Base-by-base conservation (phyloP, 208 protist species). In the Leishmania turanica region DNA sequence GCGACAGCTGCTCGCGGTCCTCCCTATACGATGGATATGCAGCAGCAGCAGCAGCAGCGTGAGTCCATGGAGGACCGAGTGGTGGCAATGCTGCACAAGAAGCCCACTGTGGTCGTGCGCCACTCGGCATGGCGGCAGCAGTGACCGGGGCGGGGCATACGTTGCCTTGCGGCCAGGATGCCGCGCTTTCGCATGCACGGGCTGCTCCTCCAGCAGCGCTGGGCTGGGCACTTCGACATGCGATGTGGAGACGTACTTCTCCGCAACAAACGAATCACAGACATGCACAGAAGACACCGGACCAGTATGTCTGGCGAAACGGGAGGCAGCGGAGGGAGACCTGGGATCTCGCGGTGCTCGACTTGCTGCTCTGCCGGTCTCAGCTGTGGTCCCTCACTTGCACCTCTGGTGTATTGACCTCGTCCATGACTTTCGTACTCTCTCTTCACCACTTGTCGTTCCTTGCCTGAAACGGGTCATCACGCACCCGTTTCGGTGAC, bases 21-120 rank as follows among this genome's bases (percentile, higher is more conserved):
- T 47, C 37, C 62, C 17, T 77, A 70, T 42, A 8, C 27, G 49
- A 80, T 75, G 56, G 81, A 80, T 62, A 69, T 77, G 34, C 75
- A 51, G 42, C 68, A 62, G 47, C 60, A 49, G 24, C 79, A 65
- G n/a, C 42, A 65, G n/a, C 42, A 47, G 17, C 40, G 47, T 51
- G 60, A 53, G n/a, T 71, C 66, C 8, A 70, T 85, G n/a, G 82
- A 85, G 64, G 71, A 82, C 47, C 82, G 66, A 8, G 78, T 85
- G 27, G 24, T 82, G 34, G 56, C 73, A 7, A 85, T 76, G 82
- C 54, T 85, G 62, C 82, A 64, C 70, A 65, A 62, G 31, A 82
- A 82, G 70, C 82, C 82, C 21, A 80, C 70, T 40, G 82, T 82
- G 3, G 78, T 85, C 71, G 42, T 85, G 4, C 77, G n/a, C 9